Base-by-base conservation (phyloP, 23 red algal species). In the Gracilaria vermiculophylla region DNA sequence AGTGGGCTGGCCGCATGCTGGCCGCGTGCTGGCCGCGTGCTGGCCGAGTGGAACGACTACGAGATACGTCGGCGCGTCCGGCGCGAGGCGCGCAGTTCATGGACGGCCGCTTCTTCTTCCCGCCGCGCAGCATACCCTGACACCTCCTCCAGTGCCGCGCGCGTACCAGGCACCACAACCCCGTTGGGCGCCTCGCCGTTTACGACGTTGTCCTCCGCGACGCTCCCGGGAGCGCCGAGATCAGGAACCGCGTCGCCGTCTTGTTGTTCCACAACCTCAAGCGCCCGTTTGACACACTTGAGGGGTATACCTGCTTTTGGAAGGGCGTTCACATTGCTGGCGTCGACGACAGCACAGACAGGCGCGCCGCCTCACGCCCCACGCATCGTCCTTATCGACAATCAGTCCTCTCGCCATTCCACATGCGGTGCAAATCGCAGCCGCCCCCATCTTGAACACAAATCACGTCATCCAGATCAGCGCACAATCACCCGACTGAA, bases 71-170 rank as follows among this genome's bases (percentile, higher is more conserved):
- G 14, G 44, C 20, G 56, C 20, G 16, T 33, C 17, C 50, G 15
- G 25, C 36, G 1, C 15, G 23, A 39, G 2, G 19, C 0, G 15
- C 5, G 1, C 41, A 82, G 78, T 82, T 82, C 43, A 64, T 82
- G 78, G 78, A 82, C 27, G 78, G 78, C 35, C 78, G 78, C 5
- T 82, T 82, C 42, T 82, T 61, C 56, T 82, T 82, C 54, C 78
- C 78, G 5, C 27, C 0, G 15, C 13, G 27, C 5, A 60, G 78
- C 28, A 55, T 82, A 34, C 25, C 34, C 11, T 82, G 78, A 55
- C 55, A 82, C 14, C 54, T 32, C 19, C 15, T 82, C 10, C 21
- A 64, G 19, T 47, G 44, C 55, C 43, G 41, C 25, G 78, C 45
- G 15, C 62, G 31, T 17, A 82, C 43, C 24, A 60, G 43, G 40